Conservation (phyloP, 352 stramenopile genomes). For the Phytopythium montanum region DNA sequence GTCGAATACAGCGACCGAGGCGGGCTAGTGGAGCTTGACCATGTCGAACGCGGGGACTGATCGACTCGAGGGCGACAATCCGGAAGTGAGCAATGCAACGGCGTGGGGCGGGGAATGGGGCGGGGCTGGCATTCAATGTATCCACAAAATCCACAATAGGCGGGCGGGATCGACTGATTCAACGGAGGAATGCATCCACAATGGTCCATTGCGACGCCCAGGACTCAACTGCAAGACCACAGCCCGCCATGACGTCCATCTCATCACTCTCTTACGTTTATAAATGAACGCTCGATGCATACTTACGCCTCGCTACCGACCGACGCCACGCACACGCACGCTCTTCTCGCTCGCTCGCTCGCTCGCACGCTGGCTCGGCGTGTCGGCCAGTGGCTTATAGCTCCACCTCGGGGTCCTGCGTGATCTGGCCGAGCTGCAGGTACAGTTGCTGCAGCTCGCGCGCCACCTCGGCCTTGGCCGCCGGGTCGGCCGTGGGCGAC, state of each 20-base stretch:
- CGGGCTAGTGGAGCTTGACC: neutral
- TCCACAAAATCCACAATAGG: too few species aligned
- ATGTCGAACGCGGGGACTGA: neutral
- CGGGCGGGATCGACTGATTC: too few species aligned
- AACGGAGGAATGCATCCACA: too few species aligned
- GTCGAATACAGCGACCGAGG: neutral
- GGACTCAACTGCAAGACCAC: too few species aligned
- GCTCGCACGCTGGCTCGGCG: neutral
- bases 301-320: neutral
- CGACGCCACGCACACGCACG: neutral
- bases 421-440: slow-evolving; percentile 39
- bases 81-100: neutral
- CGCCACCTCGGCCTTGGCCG: slow-evolving; percentile 37
- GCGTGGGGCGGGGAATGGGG: too few species aligned
- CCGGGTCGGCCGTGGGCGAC: slow-evolving; percentile 25
- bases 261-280: too few species aligned
- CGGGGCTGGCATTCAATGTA: too few species aligned
- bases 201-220: too few species aligned
- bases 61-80: neutral
- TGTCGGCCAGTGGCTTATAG: slow-evolving; percentile 8
- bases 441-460: slow-evolving; percentile 45
- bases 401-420: slow-evolving; percentile 17
- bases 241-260: too few species aligned
- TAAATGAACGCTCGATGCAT: neutral
- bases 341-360: too few species aligned